A percentile compares a stretch with the other conserved stretches of the same genome.
Conservation (phyloP, 148 eudicot species). For the Vaccinium darrowii region DNA sequence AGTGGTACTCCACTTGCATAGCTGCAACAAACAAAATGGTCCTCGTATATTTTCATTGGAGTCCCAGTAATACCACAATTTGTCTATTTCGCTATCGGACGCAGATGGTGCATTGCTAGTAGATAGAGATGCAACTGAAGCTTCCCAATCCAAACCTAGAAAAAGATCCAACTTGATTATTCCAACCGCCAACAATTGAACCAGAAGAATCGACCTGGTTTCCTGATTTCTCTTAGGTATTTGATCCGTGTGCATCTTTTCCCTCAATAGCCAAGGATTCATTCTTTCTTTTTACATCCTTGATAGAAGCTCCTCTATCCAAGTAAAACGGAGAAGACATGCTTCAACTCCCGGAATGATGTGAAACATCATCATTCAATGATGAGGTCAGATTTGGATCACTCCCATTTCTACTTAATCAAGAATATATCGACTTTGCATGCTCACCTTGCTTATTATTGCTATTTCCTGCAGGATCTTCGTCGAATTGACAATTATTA, state of each 20-base stretch:
- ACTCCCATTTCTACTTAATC: conserved; percentile 30
- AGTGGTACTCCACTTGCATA: conserved; percentile 73
- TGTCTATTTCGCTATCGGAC: conserved; percentile 50
- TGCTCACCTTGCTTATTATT: conserved; percentile 36
- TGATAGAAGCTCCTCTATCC: conserved; percentile 38
- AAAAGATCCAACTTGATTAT: conserved; percentile 34
- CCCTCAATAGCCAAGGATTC: conserved; percentile 26
- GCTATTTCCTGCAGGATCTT: no score
- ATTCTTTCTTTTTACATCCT: not conserved
- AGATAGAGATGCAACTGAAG: conserved; percentile 38
- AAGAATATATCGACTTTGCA: conserved; percentile 34
- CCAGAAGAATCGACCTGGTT: conserved; percentile 35
- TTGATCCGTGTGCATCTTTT: conserved; percentile 31
- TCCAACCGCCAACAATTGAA: conserved; percentile 24
- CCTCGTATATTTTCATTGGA: conserved; percentile 82
- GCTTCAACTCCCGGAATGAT: conserved; percentile 28
- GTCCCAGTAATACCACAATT: conserved; percentile 82
- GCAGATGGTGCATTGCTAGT: conserved; percentile 28
- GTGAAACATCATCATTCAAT: not conserved
- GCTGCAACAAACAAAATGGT: conserved; percentile 72
- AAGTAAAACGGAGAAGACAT: conserved; percentile 24
- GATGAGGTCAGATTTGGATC: not conserved
- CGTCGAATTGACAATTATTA: no score
- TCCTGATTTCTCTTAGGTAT: conserved; percentile 38
- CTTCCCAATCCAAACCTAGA: conserved; percentile 36